A percentile compares a stretch with the other conserved stretches of the same genome.
phyloP scores from a whole-genome alignment of 352 stramenopile genomes.

The Globisporangium uncinulatum region DNA sequence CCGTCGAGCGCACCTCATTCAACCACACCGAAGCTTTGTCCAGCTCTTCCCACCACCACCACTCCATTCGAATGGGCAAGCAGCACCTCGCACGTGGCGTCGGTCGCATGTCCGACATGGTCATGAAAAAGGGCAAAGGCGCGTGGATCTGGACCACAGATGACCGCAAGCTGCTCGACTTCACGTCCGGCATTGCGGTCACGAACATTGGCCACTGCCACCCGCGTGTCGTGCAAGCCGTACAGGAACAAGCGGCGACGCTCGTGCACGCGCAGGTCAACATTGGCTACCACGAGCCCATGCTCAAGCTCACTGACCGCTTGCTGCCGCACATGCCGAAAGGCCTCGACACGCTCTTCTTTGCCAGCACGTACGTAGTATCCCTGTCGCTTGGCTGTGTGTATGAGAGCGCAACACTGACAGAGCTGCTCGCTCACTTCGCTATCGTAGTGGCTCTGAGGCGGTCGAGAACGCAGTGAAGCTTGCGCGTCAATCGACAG shows the following conservation, averaged over 20 bases:
- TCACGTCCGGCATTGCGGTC: constrained; percentile 92
- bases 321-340: constrained; percentile 76
- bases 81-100: constrained; percentile 68
- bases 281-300: constrained; percentile 89
- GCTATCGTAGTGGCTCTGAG: constrained; percentile 73
- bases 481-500: constrained; percentile 85
- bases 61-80: constrained; percentile 42
- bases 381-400: not conserved
- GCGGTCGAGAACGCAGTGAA: constrained; percentile 92
- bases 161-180: constrained; percentile 88
- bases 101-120: constrained; percentile 80
- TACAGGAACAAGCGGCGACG: constrained; percentile 86
- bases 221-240: constrained; percentile 84
- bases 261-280: constrained; percentile 91
- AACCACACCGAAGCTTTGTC: not conserved
- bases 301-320: constrained; percentile 87
- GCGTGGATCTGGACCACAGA: constrained; percentile 86
- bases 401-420: not conserved
- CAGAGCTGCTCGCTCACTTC: not conserved
- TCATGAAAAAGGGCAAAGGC: constrained; percentile 81
- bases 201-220: constrained; percentile 92
- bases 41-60: not conserved
- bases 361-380: constrained; percentile 58
- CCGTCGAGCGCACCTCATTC: constrained; percentile 12
- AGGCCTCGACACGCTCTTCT: constrained; percentile 86